phyloP scores from a whole-genome alignment of 1,284 basidiomycete species.

The Fistulina hepatica region DNA sequence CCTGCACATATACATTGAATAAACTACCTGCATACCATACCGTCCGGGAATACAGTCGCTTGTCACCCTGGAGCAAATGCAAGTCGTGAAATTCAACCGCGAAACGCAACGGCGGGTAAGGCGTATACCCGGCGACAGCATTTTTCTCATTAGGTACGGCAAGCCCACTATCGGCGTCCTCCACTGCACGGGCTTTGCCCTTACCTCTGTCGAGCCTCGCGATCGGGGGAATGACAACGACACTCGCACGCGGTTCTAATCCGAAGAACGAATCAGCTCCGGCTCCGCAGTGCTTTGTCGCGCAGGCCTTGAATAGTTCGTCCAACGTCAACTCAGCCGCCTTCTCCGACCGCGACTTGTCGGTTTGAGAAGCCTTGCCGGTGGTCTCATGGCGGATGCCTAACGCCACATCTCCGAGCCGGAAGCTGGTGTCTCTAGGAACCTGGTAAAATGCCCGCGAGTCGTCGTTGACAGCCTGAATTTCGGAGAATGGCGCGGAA shows the following conservation, averaged over 20 bases:
- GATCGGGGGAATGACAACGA: constrained; percentile 28
- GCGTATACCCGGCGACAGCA: too few species aligned
- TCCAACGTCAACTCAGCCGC: constrained; percentile 33
- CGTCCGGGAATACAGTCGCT: constrained; percentile 64
- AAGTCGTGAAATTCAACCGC: constrained; percentile 88
- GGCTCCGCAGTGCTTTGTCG: too few species aligned
- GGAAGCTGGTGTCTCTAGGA: constrained; percentile 63
- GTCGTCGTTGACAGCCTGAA: constrained; percentile 22
- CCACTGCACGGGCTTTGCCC: not conserved
- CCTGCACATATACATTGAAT: constrained; percentile 84
- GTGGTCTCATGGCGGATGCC: constrained; percentile 14
- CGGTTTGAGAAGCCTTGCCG: constrained; percentile 9
- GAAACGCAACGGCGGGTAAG: constrained; percentile 70
- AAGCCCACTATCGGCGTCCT: not conserved
- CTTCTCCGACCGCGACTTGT: too few species aligned
- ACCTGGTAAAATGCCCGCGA: constrained; percentile 57
- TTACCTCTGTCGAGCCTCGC: not conserved
- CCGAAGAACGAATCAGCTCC: constrained; percentile 58
- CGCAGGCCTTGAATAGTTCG: constrained; percentile 33
- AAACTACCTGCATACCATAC: constrained; percentile 73
- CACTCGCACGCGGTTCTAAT: constrained; percentile 61
- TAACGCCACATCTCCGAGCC: constrained; percentile 86
- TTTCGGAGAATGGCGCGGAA: constrained; percentile 37
- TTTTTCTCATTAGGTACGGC: constrained; percentile 3
- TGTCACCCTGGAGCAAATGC: constrained; percentile 75